Base-by-base conservation (phyloP, 2,329 filamentous ascomycete species). In the Grosmannia clavigera region DNA sequence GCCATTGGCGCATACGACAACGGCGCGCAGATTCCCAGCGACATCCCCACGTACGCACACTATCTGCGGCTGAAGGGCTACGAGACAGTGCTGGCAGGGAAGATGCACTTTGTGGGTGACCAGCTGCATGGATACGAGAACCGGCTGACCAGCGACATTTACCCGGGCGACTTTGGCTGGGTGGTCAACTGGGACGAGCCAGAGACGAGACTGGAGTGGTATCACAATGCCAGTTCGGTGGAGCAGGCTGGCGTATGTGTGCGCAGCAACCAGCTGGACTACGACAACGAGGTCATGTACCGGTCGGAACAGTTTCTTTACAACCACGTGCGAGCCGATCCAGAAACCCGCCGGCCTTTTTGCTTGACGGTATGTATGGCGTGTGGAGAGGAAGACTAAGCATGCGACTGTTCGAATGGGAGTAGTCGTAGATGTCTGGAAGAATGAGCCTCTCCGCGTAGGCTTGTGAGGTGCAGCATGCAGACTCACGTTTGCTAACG, bases 21-120 rank as follows among this genome's bases (percentile, higher is more conserved):
- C 70, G 92, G 91, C 53, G 85, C 88, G 40, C 87, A 91, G 66
- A 86, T 96, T 67, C 80, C 83, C 60, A 89, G 89, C 60, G 90
- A 95, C 67, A 83, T 89, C 35, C 92, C 91, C 16, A 96, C 92
- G 1, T 96, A 95, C 70, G 90, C 92, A 10, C 92, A 96, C 73
- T 96, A 96, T 73, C 78, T 96, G 59, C 87, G 92, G 57, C 80
- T 83, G 51, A 84, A 86, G 67, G 90, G 90, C 58, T 96, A 96
- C 69, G 89, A 96, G 74, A 96, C 92, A 14, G 88, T 87, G 6
- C 78, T 96, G 66, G 90, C 92, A 5, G 92, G 92, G 64, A 96
- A 96, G 80, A 96, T 96, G 92, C 92, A 96, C 74, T 96, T 96
- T 71, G 88, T 95, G 59, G 92, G 92, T 40, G 92, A 96, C 70